Percentiles rank a stretch among this genome's conserved stretches.
phyloP scores from a whole-genome alignment of 169 alveolate species.

The Eimeria necatrix region DNA sequence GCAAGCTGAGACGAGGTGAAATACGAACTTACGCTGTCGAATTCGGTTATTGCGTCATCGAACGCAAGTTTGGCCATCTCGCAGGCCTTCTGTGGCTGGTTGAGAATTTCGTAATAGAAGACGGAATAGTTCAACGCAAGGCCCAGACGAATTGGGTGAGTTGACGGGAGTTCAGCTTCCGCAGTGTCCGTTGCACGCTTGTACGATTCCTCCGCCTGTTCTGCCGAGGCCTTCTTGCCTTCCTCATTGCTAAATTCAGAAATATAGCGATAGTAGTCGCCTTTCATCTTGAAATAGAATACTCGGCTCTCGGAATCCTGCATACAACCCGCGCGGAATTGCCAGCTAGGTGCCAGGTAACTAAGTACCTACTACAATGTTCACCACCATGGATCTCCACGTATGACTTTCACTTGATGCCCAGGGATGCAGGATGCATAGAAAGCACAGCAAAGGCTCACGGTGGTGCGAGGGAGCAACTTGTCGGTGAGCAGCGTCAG shows the following conservation, averaged over 20 bases:
- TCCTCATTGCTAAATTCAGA: slow-evolving; percentile 98
- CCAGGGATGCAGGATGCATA: not conserved
- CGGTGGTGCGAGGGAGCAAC: slow-evolving; percentile 90
- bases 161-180: slow-evolving; percentile 95
- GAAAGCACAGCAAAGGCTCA: not conserved
- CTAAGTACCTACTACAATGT: no score
- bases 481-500: slow-evolving; percentile 92
- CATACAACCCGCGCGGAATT: not conserved
- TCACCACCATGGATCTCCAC: no score
- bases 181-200: slow-evolving; percentile 98
- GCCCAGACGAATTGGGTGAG: slow-evolving; percentile 99
- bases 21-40: slow-evolving; percentile 91
- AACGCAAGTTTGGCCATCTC: slow-evolving; percentile 98
- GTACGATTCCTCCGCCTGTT: slow-evolving; percentile 97
- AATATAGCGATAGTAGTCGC: slow-evolving; percentile 98
- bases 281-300: slow-evolving; percentile 99
- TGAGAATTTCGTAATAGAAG: slow-evolving; percentile 98
- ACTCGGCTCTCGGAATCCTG: slow-evolving; percentile 94
- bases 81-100: slow-evolving; percentile 99
- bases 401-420: not conserved
- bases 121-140: slow-evolving; percentile 98
- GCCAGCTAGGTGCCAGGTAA: no score
- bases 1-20: no score
- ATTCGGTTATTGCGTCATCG: slow-evolving; percentile 97
- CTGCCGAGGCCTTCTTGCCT: slow-evolving; percentile 96